These are phyloP conservation scores for Fragilaria radians DNA, from an alignment of 108 stramenopile species.

Conservation along the genomic window DNA sequence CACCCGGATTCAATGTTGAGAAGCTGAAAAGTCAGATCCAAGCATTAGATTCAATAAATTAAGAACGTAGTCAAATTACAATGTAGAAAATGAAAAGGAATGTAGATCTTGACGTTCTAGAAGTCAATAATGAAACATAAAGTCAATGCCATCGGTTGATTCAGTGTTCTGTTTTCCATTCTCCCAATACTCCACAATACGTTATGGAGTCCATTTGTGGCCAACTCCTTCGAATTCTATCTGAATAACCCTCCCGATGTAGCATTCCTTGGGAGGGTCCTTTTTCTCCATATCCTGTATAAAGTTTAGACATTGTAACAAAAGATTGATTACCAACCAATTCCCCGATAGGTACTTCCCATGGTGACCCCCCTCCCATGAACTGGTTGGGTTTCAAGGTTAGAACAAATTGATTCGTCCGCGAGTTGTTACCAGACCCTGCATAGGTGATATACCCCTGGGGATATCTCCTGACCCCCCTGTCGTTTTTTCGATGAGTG, in stretches of 20 bases:
- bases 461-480: constrained; percentile 64
- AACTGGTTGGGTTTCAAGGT: constrained; percentile 43
- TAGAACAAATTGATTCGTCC: constrained; percentile 63
- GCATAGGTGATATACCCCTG: constrained; percentile 74
- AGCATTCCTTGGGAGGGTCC: constrained; percentile 41
- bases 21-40: too few species aligned
- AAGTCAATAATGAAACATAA: too few species aligned
- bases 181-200: constrained; percentile 38
- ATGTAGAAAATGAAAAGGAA: too few species aligned
- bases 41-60: too few species aligned
- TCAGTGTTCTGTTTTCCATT: not conserved
- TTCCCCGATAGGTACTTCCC: constrained; percentile 73
- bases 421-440: constrained; percentile 50
- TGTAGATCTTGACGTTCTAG: too few species aligned
- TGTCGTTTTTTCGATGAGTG: constrained; percentile 44
- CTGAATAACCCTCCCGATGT: constrained; percentile 31
- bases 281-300: constrained; percentile 55
- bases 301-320: constrained; percentile 40
- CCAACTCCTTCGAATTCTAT: constrained; percentile 24
- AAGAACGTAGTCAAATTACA: too few species aligned
- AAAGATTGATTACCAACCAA: constrained; percentile 46
- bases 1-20: too few species aligned
- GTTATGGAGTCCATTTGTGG: constrained; percentile 53
- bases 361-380: constrained; percentile 68
- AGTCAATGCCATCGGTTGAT: not conserved